These are phyloP conservation scores for Pueraria montana DNA, from an alignment of 306 rosid genomes.

Conservation along the genomic window DNA sequence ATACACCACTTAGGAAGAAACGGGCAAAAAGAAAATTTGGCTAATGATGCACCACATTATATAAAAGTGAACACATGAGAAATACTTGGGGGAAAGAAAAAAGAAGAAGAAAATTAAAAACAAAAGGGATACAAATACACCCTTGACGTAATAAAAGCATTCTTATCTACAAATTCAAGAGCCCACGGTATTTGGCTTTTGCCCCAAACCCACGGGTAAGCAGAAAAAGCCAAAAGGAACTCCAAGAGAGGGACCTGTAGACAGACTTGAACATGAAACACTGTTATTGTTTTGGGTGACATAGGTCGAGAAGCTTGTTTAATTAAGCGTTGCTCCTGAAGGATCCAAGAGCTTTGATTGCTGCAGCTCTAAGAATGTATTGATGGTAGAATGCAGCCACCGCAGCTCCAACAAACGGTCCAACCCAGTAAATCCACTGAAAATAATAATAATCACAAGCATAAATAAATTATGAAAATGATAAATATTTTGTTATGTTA, in stretches of 20 bases:
- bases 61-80: slow-evolving; percentile 35
- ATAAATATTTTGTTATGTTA: background rate
- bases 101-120: background rate
- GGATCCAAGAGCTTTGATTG: slow-evolving; percentile 93
- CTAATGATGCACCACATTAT: background rate
- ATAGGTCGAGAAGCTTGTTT: background rate
- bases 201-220: slow-evolving; percentile 3
- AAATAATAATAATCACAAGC: background rate
- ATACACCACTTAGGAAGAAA: slow-evolving; percentile 35
- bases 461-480: background rate
- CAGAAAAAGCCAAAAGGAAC: slow-evolving; percentile 9
- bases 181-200: slow-evolving; percentile 47
- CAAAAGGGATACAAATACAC: slow-evolving; percentile 57
- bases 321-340: slow-evolving; percentile 88
- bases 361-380: slow-evolving; percentile 78
- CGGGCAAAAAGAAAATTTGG: slow-evolving; percentile 18
- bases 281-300: slow-evolving; percentile 49
- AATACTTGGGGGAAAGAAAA: background rate
- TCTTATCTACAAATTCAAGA: slow-evolving; percentile 72
- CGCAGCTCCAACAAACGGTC: slow-evolving; percentile 89
- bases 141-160: slow-evolving; percentile 49
- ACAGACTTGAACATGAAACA: slow-evolving; percentile 47
- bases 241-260: slow-evolving; percentile 35
- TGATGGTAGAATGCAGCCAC: slow-evolving; percentile 91
- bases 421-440: slow-evolving; percentile 99